These are phyloP conservation scores for Auxenochlorella pyrenoidosa DNA, from an alignment of 139 green algal genomes.

Conservation along the genomic window DNA sequence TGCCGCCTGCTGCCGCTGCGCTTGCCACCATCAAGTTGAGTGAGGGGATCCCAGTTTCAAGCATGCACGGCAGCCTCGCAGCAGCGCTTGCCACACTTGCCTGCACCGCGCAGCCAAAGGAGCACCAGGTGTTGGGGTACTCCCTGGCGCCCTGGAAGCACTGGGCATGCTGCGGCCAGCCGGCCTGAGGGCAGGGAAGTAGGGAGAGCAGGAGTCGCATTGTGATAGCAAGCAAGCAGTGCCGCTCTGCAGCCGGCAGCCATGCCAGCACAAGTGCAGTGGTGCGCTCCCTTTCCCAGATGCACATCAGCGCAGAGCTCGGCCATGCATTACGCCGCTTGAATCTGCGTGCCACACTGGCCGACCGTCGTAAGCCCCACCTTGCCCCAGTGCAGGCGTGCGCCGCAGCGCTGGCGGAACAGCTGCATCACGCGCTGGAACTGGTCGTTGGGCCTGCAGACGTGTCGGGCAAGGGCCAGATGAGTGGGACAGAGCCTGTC, in stretches of 20 bases:
- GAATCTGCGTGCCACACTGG: neutral
- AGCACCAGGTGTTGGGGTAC: slow-evolving; percentile 80
- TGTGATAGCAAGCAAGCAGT: neutral
- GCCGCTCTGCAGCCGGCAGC: neutral
- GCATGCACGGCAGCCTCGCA: neutral
- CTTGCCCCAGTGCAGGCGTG: slow-evolving; percentile 85
- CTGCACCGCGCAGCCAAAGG: slow-evolving; percentile 83
- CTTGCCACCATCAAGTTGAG: neutral
- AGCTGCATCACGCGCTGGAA: slow-evolving; percentile 47
- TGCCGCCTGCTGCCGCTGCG: too few relatives aligned
- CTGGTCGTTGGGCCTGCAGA: slow-evolving; percentile 26
- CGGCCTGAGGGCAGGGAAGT: slow-evolving; percentile 30
- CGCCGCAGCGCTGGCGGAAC: slow-evolving; percentile 62
- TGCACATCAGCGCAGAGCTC: neutral
- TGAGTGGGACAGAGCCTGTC: too few relatives aligned
- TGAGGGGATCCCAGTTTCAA: too few relatives aligned
- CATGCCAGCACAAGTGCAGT: too few relatives aligned
- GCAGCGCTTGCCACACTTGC: neutral
- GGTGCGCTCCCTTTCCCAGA: too few relatives aligned
- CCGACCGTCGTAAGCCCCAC: neutral
- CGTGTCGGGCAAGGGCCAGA: neutral
- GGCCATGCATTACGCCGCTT: too few relatives aligned
- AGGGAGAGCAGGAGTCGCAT: neutral
- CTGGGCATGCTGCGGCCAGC: slow-evolving; percentile 53
- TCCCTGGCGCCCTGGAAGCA: slow-evolving; percentile 64